Percentiles rank a stretch among this genome's conserved stretches.
Evolutionary conservation across 495 filamentous ascomycete species (phyloP).

Genomic region (Hapsidospora chrysogenum): DNA sequence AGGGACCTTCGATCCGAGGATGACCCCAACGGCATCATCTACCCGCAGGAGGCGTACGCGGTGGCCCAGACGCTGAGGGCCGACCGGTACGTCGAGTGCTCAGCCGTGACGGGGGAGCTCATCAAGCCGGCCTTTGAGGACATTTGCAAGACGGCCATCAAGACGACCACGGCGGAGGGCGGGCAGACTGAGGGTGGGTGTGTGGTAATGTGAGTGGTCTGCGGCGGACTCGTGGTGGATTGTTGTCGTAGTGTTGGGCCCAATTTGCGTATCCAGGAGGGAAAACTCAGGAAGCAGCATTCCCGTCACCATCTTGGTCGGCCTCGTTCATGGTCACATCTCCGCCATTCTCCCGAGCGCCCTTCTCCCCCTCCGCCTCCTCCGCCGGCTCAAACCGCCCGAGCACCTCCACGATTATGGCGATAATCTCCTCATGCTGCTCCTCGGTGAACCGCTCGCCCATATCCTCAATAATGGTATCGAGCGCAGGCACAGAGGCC

Average conservation of each 20-base stretch:
- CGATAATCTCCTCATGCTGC: slow-evolving; percentile 22
- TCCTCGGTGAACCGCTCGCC: slow-evolving; percentile 24
- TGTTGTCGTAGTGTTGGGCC: no score
- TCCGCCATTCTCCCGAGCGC: slow-evolving; percentile 6
- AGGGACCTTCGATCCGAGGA: slow-evolving; percentile 51
- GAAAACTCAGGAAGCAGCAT: not conserved
- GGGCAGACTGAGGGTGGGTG: slow-evolving; percentile 29
- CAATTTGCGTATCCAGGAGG: not conserved
- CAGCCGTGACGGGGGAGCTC: slow-evolving; percentile 71
- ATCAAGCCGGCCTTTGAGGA: slow-evolving; percentile 58
- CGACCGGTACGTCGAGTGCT: slow-evolving; percentile 85
- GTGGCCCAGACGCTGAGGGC: slow-evolving; percentile 67
- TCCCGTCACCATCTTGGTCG: no score
- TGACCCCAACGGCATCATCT: slow-evolving; percentile 51
- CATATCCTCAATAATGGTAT: slow-evolving; percentile 26
- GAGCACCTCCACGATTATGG: slow-evolving; percentile 23
- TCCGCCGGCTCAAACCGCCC: slow-evolving; percentile 14
- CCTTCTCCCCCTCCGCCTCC: slow-evolving; percentile 6
- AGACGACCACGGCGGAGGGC: slow-evolving; percentile 31
- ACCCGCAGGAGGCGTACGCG: slow-evolving; percentile 56
- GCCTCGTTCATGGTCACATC: not conserved
- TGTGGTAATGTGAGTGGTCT: slow-evolving; percentile 13
- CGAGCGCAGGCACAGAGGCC: slow-evolving; percentile 14
- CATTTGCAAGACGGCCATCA: slow-evolving; percentile 51
- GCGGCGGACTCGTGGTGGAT: not conserved